These are phyloP conservation scores for Fusarium sp. DNA, from an alignment of 2,329 filamentous ascomycete species.

Conservation along the genomic window DNA sequence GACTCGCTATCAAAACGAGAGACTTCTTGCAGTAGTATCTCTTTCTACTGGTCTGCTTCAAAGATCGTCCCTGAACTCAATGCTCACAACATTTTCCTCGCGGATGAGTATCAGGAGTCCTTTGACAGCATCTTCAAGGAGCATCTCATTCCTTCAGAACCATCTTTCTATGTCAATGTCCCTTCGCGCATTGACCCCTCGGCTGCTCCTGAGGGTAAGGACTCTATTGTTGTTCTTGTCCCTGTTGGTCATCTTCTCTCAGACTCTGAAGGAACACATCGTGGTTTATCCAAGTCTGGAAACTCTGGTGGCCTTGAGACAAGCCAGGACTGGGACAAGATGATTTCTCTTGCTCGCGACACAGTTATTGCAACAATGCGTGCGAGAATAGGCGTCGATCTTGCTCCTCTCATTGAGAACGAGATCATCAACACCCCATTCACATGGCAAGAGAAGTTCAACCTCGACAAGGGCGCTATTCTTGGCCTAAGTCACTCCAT, in stretches of 20 bases:
- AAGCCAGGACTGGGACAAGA: conserved; percentile 59
- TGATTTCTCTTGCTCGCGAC: conserved; percentile 66
- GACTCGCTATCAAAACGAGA: conserved; percentile 56
- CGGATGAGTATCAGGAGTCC: conserved; percentile 75
- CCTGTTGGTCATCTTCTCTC: conserved; percentile 72
- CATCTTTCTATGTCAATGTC: conserved; percentile 81
- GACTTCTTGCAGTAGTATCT: conserved; percentile 76
- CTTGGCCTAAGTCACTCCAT: conserved; percentile 77
- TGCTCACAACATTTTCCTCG: conserved; percentile 81
- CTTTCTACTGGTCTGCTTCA: conserved; percentile 78
- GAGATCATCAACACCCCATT: conserved; percentile 73
- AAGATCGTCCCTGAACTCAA: conserved; percentile 68
- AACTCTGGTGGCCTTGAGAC: neutral
- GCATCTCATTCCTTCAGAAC: conserved; percentile 71
- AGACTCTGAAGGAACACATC: conserved; percentile 23
- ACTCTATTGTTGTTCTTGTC: conserved; percentile 75
- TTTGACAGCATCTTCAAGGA: conserved; percentile 80
- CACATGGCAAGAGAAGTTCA: conserved; percentile 74
- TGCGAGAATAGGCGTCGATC: conserved; percentile 65
- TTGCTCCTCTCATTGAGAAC: conserved; percentile 59
- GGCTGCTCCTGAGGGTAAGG: conserved; percentile 72
- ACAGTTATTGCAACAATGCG: conserved; percentile 70
- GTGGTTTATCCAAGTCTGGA: conserved; percentile 14
- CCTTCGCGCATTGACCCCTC: conserved; percentile 73
- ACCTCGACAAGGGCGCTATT: conserved; percentile 79